Conservation (phyloP, 805 yeast species). For the Metschnikowia koreensis region DNA sequence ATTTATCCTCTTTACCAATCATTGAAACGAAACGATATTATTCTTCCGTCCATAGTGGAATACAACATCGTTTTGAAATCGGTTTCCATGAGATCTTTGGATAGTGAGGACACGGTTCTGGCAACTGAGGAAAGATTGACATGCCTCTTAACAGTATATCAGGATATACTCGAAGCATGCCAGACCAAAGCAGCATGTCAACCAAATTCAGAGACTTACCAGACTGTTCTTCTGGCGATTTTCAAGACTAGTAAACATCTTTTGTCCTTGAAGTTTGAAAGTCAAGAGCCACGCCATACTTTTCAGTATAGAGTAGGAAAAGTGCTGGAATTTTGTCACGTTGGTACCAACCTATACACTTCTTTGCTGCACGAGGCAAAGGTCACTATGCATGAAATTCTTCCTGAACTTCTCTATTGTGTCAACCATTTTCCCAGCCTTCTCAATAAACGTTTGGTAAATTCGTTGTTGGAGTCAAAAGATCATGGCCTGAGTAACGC, state of each 20-base stretch:
- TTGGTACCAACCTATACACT: conserved; percentile 44
- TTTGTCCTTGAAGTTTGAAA: conserved; percentile 38
- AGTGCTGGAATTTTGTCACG: conserved; percentile 42
- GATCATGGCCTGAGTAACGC: conserved; percentile 26
- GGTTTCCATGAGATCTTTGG: conserved; percentile 48
- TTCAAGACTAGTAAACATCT: conserved; percentile 46
- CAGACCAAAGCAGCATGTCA: conserved; percentile 29
- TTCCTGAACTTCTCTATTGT: conserved; percentile 36
- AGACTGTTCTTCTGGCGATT: conserved; percentile 47
- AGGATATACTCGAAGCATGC: conserved; percentile 49
- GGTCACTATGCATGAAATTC: conserved; percentile 29
- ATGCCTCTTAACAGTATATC: conserved; percentile 61
- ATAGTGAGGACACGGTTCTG: conserved; percentile 25
- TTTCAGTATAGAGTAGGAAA: conserved; percentile 45
- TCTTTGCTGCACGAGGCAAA: conserved; percentile 43
- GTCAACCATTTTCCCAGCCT: conserved; percentile 29
- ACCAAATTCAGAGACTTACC: conserved; percentile 57
- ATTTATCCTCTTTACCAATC: conserved; percentile 44
- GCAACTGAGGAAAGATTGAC: conserved; percentile 61
- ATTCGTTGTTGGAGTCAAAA: conserved; percentile 26
- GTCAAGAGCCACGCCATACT: conserved; percentile 46
- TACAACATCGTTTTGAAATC: conserved; percentile 58
- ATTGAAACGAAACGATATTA: conserved; percentile 32
- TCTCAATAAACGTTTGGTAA: conserved; percentile 20
- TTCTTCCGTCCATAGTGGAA: conserved; percentile 50